Evolutionary conservation across 2,329 filamentous ascomycete species (phyloP).

Genomic region (Hypoxylon sp.): DNA sequence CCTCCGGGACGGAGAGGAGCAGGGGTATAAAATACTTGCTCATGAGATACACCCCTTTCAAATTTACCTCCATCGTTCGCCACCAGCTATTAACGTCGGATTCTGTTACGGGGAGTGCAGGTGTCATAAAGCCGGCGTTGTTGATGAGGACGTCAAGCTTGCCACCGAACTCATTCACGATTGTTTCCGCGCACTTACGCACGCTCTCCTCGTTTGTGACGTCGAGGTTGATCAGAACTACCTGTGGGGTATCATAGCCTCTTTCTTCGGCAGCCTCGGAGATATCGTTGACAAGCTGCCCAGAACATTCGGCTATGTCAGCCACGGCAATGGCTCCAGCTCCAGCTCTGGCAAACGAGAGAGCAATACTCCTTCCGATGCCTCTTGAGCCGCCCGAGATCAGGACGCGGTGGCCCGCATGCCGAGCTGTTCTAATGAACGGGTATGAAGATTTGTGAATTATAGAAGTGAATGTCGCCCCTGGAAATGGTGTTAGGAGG

Average conservation of each 20-base stretch:
- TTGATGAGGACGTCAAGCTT: constrained; percentile 39
- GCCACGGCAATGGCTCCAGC: constrained; percentile 45
- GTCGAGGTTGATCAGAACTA: constrained; percentile 35
- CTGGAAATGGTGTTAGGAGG: constrained; percentile 34
- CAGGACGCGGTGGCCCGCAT: constrained; percentile 41
- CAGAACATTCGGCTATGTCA: constrained; percentile 41
- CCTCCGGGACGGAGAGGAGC: constrained; percentile 28
- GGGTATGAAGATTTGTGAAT: constrained; percentile 36
- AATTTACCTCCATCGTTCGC: constrained; percentile 46
- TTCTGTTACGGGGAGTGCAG: constrained; percentile 37
- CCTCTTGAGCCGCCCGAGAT: constrained; percentile 47
- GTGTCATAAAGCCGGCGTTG: constrained; percentile 40
- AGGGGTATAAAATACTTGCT: constrained; percentile 44
- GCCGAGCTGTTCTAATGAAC: constrained; percentile 23
- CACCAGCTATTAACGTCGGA: constrained; percentile 43
- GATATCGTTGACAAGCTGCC: constrained; percentile 39
- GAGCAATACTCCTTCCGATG: constrained; percentile 41
- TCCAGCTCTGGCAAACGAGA: constrained; percentile 46
- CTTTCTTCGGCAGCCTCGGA: constrained; percentile 38
- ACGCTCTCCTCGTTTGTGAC: constrained; percentile 41
- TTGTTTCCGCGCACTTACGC: constrained; percentile 16
- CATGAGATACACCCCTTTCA: constrained; percentile 44
- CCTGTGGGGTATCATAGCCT: constrained; percentile 38
- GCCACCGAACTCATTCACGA: constrained; percentile 32
- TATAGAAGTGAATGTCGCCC: constrained; percentile 35